Evolutionary conservation across 768 basidiomycete species (phyloP), one percentile per base, ranked within the genome.

Genomic region (Podaxis carcinomalis): DNA sequence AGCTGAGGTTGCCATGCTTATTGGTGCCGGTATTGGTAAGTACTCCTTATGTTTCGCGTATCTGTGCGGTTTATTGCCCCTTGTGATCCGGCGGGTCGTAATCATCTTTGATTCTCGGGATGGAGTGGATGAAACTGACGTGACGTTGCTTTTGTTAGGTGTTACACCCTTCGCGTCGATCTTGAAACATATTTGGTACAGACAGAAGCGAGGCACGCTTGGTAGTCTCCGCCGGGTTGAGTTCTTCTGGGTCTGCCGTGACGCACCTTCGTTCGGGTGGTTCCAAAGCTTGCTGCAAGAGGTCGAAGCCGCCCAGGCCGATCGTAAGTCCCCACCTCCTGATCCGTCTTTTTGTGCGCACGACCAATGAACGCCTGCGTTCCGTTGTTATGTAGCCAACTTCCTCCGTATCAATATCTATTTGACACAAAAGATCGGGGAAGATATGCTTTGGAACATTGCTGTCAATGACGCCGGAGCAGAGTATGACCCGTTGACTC

Each of bases 211-310:
- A 59, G 88, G 89, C 44, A 81, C 84, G 61, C 77, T 95, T 37
- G 91, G 92, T 35, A 83, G 87, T 32, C 85, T 98, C 59, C 87
- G 89, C 56, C 85, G 90, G 46, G 95, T 97, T 61, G 93, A 96
- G 67, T 95, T 96, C 74, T 92, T 96, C 77, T 96, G 94, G 95
- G 83, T 93, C 64, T 92, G 89, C 72, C 88, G 92, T 70, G 92
- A 95, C 66, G 86, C 90, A n/a, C 92, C 92, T n/a, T 92, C 91
- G n/a, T 94, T 97, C 68, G 94, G 93, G 67, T 97, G 95, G 95
- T 96, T 98, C 84, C 92, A 95, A 73, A 87, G 83, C 63, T 76
- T 97, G 56, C 80, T 97, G 62, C 88, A 89, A 68, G 88, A 94
- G 70, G 87, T 97, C 50, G 95, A 97, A 72, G 86, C 85, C 52